A percentile compares a stretch with the other conserved stretches of the same genome.
These are phyloP conservation scores for Cryphonectria nitschkei DNA, from an alignment of 2,329 filamentous ascomycete genomes.

Conservation along the genomic window DNA sequence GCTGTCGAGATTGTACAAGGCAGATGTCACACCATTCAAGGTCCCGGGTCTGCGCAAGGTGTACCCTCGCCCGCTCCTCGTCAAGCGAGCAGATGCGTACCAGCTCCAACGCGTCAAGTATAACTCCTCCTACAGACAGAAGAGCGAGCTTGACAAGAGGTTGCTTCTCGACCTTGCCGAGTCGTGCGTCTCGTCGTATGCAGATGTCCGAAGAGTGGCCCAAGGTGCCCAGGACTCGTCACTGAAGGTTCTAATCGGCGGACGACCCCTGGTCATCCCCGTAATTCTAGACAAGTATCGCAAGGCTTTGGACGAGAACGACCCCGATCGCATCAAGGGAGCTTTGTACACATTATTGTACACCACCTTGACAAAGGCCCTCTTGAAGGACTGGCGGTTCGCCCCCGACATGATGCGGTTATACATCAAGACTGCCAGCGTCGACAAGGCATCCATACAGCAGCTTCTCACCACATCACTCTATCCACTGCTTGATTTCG, in stretches of 20 bases:
- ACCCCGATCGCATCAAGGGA: constrained; percentile 93
- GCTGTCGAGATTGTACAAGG: constrained; percentile 79
- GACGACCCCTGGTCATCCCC: constrained; percentile 86
- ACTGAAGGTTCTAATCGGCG: constrained; percentile 86
- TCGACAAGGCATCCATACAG: constrained; percentile 94
- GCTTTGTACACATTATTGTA: constrained; percentile 89
- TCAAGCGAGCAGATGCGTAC: constrained; percentile 92
- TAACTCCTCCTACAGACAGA: constrained; percentile 84
- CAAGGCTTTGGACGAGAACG: constrained; percentile 75
- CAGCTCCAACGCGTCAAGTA: constrained; percentile 92
- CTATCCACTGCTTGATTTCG: constrained; percentile 89
- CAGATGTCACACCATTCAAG: constrained; percentile 91
- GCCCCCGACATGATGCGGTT: constrained; percentile 86
- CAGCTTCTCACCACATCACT: constrained; percentile 80
- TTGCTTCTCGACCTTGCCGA: constrained; percentile 86
- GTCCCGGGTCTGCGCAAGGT: constrained; percentile 89
- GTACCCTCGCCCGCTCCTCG: constrained; percentile 89
- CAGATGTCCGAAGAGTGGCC: constrained; percentile 91
- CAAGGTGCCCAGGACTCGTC: constrained; percentile 93
- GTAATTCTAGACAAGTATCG: constrained; percentile 80
- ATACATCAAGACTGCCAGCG: constrained; percentile 86
- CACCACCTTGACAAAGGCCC: constrained; percentile 84
- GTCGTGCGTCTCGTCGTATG: constrained; percentile 88
- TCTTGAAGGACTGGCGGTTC: constrained; percentile 92
- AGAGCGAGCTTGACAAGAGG: constrained; percentile 86